Conservation (phyloP, 2,329 filamentous ascomycete genomes). For the Fusarium nygamai region DNA sequence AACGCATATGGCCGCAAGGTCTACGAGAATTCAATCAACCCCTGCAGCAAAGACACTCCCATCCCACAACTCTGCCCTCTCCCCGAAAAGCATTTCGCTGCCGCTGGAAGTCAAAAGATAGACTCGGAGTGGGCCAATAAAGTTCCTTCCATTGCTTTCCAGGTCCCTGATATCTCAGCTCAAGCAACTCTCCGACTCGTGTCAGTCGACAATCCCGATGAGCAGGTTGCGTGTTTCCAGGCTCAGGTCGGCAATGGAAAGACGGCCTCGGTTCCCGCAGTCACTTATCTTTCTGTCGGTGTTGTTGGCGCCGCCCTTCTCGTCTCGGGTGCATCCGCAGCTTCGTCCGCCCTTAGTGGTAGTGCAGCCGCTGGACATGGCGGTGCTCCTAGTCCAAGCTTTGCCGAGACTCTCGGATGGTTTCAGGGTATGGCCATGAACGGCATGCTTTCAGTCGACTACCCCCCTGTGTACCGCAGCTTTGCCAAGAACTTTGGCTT, state of each 20-base stretch:
- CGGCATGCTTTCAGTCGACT: conserved; percentile 92
- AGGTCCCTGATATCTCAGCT: conserved; percentile 89
- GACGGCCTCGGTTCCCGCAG: conserved; percentile 76
- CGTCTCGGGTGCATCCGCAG: conserved; percentile 76
- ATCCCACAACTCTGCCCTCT: conserved; percentile 86
- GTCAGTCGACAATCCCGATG: conserved; percentile 61
- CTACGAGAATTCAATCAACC: conserved; percentile 84
- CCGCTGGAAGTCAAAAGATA: conserved; percentile 76
- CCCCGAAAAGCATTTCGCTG: conserved; percentile 77
- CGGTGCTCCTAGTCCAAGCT: conserved; percentile 79
- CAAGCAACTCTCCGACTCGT: conserved; percentile 81
- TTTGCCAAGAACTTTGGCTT: conserved; percentile 96
- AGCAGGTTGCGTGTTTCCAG: conserved; percentile 82
- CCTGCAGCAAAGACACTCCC: conserved; percentile 75
- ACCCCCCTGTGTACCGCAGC: conserved; percentile 86
- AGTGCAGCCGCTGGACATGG: conserved; percentile 66
- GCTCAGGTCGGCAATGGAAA: conserved; percentile 89
- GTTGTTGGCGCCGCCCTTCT: conserved; percentile 86
- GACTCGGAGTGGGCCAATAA: conserved; percentile 74
- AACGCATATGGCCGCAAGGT: conserved; percentile 85
- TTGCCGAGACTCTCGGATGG: conserved; percentile 85
- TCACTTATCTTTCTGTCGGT: conserved; percentile 85
- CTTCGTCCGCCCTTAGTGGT: conserved; percentile 65
- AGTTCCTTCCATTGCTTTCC: conserved; percentile 91
- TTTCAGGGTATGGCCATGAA: conserved; percentile 96